Percentiles rank a stretch among this genome's conserved stretches.
phyloP scores from a whole-genome alignment of 2,329 filamentous ascomycete genomes.

The Didymella glomerata region DNA sequence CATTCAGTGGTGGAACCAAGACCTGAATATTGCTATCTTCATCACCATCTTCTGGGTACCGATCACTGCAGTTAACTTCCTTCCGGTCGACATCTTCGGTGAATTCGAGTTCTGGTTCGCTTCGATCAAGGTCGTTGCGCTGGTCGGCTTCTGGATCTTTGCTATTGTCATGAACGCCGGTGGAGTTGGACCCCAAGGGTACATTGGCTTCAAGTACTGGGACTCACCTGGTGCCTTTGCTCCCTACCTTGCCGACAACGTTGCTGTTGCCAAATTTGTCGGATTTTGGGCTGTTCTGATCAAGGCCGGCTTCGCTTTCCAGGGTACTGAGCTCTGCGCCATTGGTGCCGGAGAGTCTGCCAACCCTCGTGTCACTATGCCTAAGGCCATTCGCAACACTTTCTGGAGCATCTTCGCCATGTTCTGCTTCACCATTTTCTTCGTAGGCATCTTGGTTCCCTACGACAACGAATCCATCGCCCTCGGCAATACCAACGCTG shows the following conservation, averaged over 20 bases:
- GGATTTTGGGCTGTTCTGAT: conserved; percentile 75
- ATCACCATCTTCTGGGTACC: conserved; percentile 76
- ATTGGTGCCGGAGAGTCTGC: conserved; percentile 80
- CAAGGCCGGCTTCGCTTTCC: conserved; percentile 74
- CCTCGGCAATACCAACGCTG: conserved; percentile 63
- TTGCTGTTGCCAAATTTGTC: conserved; percentile 68
- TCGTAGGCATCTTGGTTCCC: conserved; percentile 75
- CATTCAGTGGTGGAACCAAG: conserved; percentile 75
- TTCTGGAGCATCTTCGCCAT: conserved; percentile 78
- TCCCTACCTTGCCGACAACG: conserved; percentile 66
- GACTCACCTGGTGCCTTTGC: conserved; percentile 72
- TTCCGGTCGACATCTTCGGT: conserved; percentile 76
- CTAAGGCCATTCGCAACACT: conserved; percentile 75
- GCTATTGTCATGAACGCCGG: conserved; percentile 78
- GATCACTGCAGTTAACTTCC: conserved; percentile 73
- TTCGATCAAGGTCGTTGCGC: conserved; percentile 77
- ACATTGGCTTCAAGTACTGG: conserved; percentile 79
- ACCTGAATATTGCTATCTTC: conserved; percentile 73
- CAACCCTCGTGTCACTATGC: conserved; percentile 76
- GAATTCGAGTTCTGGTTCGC: conserved; percentile 83
- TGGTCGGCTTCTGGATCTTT: conserved; percentile 79
- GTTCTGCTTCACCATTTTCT: conserved; percentile 69
- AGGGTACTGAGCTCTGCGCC: conserved; percentile 78
- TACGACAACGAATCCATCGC: conserved; percentile 65
- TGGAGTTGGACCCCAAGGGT: conserved; percentile 69